A percentile compares a stretch with the other conserved stretches of the same genome.
Evolutionary conservation across 352 stramenopile species (phyloP).

Genomic region (Aphanomyces stellatus): DNA sequence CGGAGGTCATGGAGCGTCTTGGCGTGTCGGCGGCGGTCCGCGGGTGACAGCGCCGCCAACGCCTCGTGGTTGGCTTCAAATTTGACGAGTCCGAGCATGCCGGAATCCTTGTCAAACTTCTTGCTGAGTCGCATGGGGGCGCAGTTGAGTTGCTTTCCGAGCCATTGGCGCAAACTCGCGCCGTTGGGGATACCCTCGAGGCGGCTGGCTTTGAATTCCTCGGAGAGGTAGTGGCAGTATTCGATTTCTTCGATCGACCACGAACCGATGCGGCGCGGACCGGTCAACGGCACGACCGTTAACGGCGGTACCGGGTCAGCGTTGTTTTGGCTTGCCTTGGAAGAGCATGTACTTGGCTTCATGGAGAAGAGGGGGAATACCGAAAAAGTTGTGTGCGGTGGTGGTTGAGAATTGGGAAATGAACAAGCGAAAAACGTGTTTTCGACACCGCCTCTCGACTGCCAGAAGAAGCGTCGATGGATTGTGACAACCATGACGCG

Average conservation of each 20-base stretch:
- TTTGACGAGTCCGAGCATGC: slow-evolving; percentile 5
- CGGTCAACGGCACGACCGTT: not conserved
- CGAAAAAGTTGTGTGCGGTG: too few species aligned
- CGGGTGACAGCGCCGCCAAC: not conserved
- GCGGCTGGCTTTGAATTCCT: slow-evolving; percentile 2
- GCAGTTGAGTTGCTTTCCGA: slow-evolving; percentile 80
- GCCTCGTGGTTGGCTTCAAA: not conserved
- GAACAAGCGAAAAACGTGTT: too few species aligned
- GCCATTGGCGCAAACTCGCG: slow-evolving; percentile 67
- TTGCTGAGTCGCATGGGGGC: slow-evolving; percentile 82
- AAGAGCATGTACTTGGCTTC: too few species aligned
- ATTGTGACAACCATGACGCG: too few species aligned
- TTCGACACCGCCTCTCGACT: too few species aligned
- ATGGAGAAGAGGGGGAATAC: too few species aligned
- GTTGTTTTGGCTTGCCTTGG: too few species aligned
- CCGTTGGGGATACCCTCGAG: slow-evolving; percentile 44
- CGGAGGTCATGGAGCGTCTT: not conserved
- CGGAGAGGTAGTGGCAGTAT: slow-evolving; percentile 11
- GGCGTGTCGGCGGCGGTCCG: not conserved
- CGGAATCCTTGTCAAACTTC: slow-evolving; percentile 77
- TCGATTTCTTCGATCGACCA: slow-evolving; percentile 15
- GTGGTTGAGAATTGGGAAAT: too few species aligned
- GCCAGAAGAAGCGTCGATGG: too few species aligned
- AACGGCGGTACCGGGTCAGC: too few species aligned
- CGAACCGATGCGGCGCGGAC: not conserved